Base-by-base conservation (phyloP, 768 basidiomycete genomes). In the Russula sp. region DNA sequence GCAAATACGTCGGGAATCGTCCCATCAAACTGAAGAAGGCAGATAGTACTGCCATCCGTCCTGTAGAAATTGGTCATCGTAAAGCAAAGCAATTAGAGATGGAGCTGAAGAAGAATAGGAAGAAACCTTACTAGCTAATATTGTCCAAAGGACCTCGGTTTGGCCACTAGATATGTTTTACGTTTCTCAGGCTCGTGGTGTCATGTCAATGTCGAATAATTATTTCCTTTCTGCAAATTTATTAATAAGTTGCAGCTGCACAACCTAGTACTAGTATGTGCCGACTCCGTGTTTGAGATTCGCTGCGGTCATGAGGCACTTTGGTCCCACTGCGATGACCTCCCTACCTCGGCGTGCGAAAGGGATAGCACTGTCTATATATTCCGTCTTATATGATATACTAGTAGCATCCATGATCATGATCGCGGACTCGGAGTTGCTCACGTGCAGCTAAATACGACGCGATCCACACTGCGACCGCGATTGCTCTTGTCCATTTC, bases 11-110 rank as follows among this genome's bases (percentile, higher is more conserved):
- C 55, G 97, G 97, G 48, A 96, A 96, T 71, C 84, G 97, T 57
- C 97, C 97, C n/a, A 85, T 99, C 68, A 91, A 91, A 71, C 82
- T 99, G 65, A 94, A 91, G 77, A 98, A 97, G 74, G 95, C 97
- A 40, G 91, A 94, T 71, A 83, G 83, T 68, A 85, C 86, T 52
- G 84, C 88, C 55, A 90, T 98, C 61, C 82, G 90, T 57, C 89
- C 94, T 7, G 95, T 98, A 40, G 88, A 92, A 71, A 97, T 99
- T 66, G 94, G 96, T 0, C 88, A 91, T 71, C 82, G 88, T 62
- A 98, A 97, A 75, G 96, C 95, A 13, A 89, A 86, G 73, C 84
- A 89, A 72, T 79, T 98, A 49, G 95, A 97, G 73, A 88, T 84
- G 75, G 87, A 96, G 68, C 71, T 92, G 75, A 94, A 95, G 84